These are phyloP conservation scores for Cladochytrium replicatum DNA, from an alignment of 192 early-diverging fungal species.

Conservation along the genomic window DNA sequence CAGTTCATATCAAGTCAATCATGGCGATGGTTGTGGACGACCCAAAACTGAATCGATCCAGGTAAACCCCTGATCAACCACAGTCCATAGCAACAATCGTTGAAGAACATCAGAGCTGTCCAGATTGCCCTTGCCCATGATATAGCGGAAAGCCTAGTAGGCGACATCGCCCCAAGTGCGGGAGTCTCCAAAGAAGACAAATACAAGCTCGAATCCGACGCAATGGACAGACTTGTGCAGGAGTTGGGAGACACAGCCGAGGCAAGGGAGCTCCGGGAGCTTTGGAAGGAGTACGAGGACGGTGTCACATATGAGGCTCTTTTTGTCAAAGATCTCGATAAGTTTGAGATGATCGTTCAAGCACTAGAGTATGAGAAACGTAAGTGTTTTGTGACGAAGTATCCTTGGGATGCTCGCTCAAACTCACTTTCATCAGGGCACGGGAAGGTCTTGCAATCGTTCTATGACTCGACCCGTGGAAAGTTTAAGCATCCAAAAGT, in stretches of 20 bases:
- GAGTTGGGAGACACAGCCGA: slow-evolving; percentile 43
- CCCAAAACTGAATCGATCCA: slow-evolving; percentile 42
- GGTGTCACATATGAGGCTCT: slow-evolving; percentile 61
- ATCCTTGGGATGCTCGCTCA: neutral
- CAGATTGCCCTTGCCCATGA: slow-evolving; percentile 95
- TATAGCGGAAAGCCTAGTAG: slow-evolving; percentile 73
- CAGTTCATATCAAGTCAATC: slow-evolving; percentile 30
- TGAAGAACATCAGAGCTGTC: slow-evolving; percentile 11
- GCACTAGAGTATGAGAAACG: slow-evolving; percentile 81
- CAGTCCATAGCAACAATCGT: no score
- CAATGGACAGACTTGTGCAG: slow-evolving; percentile 50
- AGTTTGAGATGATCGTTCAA: slow-evolving; percentile 94
- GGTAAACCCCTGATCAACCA: slow-evolving; percentile 15
- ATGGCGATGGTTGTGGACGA: slow-evolving; percentile 81
- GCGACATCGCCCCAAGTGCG: slow-evolving; percentile 83
- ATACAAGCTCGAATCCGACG: slow-evolving; percentile 54
- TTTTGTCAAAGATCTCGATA: slow-evolving; percentile 86
- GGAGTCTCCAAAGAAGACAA: slow-evolving; percentile 74
- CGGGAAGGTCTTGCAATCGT: slow-evolving; percentile 57
- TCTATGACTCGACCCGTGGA: slow-evolving; percentile 71
- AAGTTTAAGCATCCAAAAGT: slow-evolving; percentile 80
- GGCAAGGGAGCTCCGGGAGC: slow-evolving; percentile 58
- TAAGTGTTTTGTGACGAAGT: slow-evolving; percentile 18
- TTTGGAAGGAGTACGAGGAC: slow-evolving; percentile 87
- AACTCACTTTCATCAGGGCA: slow-evolving; percentile 26